Conservation (phyloP, 352 stramenopile genomes). For the Lagenidium giganteum region DNA sequence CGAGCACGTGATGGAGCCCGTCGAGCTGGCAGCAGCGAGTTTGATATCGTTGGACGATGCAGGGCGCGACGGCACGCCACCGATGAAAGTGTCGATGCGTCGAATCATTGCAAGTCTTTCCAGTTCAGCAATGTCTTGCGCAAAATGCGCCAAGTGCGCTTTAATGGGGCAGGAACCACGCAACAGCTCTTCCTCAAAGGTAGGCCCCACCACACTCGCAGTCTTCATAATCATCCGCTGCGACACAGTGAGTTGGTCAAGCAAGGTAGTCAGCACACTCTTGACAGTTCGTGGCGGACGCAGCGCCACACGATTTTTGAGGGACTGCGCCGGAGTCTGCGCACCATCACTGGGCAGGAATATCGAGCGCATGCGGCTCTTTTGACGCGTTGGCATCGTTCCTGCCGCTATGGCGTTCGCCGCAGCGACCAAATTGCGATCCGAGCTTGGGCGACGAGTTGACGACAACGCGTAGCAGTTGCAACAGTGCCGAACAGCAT, state of each 20-base stretch:
- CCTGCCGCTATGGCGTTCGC: slow-evolving; percentile 13
- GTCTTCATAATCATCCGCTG: slow-evolving; percentile 88
- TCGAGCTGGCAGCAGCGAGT: slow-evolving; percentile 6
- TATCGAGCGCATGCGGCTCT: slow-evolving; percentile 51
- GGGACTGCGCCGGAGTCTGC: slow-evolving; percentile 20
- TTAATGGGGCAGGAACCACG: slow-evolving; percentile 65
- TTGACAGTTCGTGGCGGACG: slow-evolving; percentile 75
- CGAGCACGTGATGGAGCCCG: not conserved
- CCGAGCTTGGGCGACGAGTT: slow-evolving; percentile 51
- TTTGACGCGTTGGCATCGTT: slow-evolving; percentile 21
- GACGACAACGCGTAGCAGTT: slow-evolving; percentile 77
- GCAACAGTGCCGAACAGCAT: slow-evolving; percentile 68
- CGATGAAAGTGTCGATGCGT: slow-evolving; percentile 72
- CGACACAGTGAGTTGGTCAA: slow-evolving; percentile 79
- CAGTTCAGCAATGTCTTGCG: slow-evolving; percentile 64
- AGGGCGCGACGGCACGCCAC: slow-evolving; percentile 43
- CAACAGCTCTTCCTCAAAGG: slow-evolving; percentile 75
- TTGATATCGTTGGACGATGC: too few species aligned
- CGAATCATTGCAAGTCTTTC: slow-evolving; percentile 75
- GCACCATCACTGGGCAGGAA: slow-evolving; percentile 37
- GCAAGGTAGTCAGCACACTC: slow-evolving; percentile 74
- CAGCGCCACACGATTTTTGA: slow-evolving; percentile 70
- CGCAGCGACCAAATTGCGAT: slow-evolving; percentile 30
- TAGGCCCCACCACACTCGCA: slow-evolving; percentile 67
- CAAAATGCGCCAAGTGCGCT: slow-evolving; percentile 59